phyloP scores from a whole-genome alignment of 495 filamentous ascomycete genomes.

The Aspergillus taichungensis region DNA sequence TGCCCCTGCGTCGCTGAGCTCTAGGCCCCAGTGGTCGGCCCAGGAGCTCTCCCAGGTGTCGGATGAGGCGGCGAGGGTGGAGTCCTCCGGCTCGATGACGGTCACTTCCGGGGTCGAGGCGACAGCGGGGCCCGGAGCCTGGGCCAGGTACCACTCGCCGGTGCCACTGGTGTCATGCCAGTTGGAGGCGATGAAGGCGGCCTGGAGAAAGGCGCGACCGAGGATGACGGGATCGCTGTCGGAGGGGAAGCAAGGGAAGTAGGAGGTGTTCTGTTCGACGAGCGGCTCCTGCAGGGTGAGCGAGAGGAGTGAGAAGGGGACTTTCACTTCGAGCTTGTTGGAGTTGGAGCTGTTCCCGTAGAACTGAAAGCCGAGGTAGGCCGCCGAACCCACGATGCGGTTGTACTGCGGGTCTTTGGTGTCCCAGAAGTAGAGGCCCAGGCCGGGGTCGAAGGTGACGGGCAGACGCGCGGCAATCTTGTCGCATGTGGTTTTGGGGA shows the following conservation, averaged over 20 bases:
- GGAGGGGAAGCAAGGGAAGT: slow-evolving; percentile 42
- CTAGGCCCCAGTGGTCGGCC: background rate
- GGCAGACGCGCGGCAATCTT: slow-evolving; percentile 36
- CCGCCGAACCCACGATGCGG: slow-evolving; percentile 35
- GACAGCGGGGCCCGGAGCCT: slow-evolving; percentile 37
- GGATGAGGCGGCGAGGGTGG: background rate
- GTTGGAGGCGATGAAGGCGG: slow-evolving; percentile 43
- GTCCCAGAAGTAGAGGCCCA: slow-evolving; percentile 45
- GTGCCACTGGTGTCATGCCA: slow-evolving; percentile 24
- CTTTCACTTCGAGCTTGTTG: slow-evolving; percentile 38
- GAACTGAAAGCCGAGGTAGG: slow-evolving; percentile 42
- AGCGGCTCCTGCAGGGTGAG: slow-evolving; percentile 40
- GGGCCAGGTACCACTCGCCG: slow-evolving; percentile 30
- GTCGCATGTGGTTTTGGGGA: slow-evolving; percentile 40
- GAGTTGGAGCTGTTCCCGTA: slow-evolving; percentile 12
- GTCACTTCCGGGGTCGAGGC: background rate
- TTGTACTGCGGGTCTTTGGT: slow-evolving; percentile 28
- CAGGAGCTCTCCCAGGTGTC: slow-evolving; percentile 2
- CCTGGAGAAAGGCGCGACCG: slow-evolving; percentile 49
- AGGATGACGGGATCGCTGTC: slow-evolving; percentile 22
- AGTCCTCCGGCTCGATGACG: background rate
- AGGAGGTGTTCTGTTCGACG: slow-evolving; percentile 27
- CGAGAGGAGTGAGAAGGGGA: slow-evolving; percentile 45
- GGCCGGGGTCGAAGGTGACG: slow-evolving; percentile 26
- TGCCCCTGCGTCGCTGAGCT: background rate